phyloP scores from a whole-genome alignment of 1,139 yeast genomes.

The Nakaseomyces nivariensis region DNA sequence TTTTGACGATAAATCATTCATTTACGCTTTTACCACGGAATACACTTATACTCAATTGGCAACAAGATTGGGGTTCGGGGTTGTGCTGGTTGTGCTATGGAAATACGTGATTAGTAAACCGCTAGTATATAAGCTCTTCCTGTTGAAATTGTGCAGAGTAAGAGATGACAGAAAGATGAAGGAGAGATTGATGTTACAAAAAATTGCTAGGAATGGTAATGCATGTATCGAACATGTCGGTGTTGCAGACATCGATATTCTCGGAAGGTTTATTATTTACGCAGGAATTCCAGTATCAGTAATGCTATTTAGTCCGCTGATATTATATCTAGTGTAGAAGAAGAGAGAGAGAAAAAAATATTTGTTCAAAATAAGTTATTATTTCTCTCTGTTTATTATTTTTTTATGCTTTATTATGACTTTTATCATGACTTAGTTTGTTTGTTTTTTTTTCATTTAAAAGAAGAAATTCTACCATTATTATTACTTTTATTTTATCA shows the following conservation, averaged over 20 bases:
- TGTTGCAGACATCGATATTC: conserved; percentile 22
- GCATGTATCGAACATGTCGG: conserved; percentile 22
- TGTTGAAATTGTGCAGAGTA: conserved; percentile 13
- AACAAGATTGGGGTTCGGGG: conserved; percentile 18
- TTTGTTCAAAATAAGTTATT: background rate
- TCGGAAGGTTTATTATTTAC: conserved; percentile 26
- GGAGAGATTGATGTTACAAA: background rate
- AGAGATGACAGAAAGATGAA: conserved; percentile 19
- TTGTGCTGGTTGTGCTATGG: conserved; percentile 23
- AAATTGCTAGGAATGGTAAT: conserved; percentile 3
- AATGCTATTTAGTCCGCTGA: conserved; percentile 20
- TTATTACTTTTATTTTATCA: background rate
- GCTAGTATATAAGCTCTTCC: conserved; percentile 14
- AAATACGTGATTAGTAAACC: conserved; percentile 24
- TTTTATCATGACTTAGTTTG: too few species aligned
- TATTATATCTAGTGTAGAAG: conserved; percentile 3
- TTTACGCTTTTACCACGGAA: conserved; percentile 1
- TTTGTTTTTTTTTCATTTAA: too few species aligned
- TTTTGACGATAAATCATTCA: background rate
- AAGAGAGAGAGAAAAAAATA: background rate
- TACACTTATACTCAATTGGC: conserved; percentile 6
- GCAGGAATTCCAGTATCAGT: conserved; percentile 26
- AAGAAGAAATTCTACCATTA: background rate
- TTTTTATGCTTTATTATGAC: background rate
- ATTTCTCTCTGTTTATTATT: too few species aligned